Evolutionary conservation across 345 rosid genomes (phyloP).

Genomic region (Linum usitatissimum): DNA sequence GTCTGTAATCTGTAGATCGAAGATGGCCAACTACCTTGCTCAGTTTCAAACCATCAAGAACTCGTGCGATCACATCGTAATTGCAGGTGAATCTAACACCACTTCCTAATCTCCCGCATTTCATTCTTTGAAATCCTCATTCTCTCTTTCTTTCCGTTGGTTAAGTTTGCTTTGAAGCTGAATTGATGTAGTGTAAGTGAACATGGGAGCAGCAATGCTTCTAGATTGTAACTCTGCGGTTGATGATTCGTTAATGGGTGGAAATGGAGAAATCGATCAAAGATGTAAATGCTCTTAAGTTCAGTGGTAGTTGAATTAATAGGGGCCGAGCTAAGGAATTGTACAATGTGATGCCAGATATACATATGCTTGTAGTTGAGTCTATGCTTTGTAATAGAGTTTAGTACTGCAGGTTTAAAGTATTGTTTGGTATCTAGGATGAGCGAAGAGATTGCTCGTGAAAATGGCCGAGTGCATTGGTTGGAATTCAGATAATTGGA

Average conservation of each 20-base stretch:
- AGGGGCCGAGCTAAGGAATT: too few relatives aligned
- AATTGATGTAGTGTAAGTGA: neutral
- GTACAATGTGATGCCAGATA: too few relatives aligned
- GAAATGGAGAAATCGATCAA: too few relatives aligned
- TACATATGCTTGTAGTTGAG: too few relatives aligned
- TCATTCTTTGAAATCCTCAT: neutral
- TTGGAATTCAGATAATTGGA: neutral
- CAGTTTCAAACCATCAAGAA: slow-evolving; percentile 81
- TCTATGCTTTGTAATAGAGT: neutral
- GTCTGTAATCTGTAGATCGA: slow-evolving; percentile 31
- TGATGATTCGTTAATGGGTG: neutral
- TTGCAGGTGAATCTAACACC: slow-evolving; percentile 40
- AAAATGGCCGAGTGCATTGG: neutral
- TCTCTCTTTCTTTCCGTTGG: neutral
- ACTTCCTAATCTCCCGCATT: neutral
- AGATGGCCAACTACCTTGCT: slow-evolving; percentile 81
- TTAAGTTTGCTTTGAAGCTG: neutral
- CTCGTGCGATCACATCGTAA: slow-evolving; percentile 63
- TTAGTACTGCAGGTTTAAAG: neutral
- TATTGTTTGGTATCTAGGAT: neutral
- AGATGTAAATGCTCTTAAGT: too few relatives aligned
- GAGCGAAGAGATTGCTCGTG: neutral
- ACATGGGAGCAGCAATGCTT: neutral
- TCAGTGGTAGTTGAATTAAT: too few relatives aligned
- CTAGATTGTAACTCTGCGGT: neutral